Conservation (phyloP, 768 basidiomycete genomes). For the Tephrocybe sp. region DNA sequence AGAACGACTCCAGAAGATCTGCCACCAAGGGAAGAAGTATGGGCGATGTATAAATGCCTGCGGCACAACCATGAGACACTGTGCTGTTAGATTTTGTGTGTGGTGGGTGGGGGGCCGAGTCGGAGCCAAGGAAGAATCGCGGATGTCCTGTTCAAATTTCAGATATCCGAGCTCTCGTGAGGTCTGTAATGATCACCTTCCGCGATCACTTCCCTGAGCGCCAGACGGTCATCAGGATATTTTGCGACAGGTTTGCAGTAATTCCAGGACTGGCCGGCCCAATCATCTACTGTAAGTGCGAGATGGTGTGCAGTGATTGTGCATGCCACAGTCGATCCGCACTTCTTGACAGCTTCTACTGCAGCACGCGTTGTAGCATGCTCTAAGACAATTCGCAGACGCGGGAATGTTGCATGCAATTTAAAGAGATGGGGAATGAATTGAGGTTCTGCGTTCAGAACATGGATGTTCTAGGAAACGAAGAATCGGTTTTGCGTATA, state of each 20-base stretch:
- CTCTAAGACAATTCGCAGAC: constrained; percentile 91
- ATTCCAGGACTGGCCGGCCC: constrained; percentile 93
- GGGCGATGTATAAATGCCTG: constrained; percentile 94
- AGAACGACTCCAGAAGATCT: constrained; percentile 83
- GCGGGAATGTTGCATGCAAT: constrained; percentile 81
- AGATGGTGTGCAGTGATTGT: constrained; percentile 98
- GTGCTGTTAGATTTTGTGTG: constrained; percentile 66
- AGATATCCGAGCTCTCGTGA: neutral
- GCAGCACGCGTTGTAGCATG: constrained; percentile 94
- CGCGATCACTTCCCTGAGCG: constrained; percentile 71
- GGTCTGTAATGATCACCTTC: constrained; percentile 49
- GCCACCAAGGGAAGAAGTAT: constrained; percentile 89
- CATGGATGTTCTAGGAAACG: constrained; percentile 69
- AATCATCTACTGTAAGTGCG: constrained; percentile 90
- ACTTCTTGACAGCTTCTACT: constrained; percentile 77
- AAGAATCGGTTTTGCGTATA: neutral
- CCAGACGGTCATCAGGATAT: constrained; percentile 86
- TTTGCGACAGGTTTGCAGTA: constrained; percentile 99
- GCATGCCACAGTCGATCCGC: constrained; percentile 85
- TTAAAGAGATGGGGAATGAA: constrained; percentile 87
- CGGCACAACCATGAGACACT: constrained; percentile 77
- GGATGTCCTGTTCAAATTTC: constrained; percentile 62
- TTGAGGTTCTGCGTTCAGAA: constrained; percentile 87
- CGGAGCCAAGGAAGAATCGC: constrained; percentile 95
- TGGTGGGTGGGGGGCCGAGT: constrained; percentile 90